A percentile compares a stretch with the other conserved stretches of the same genome.
Conservation (phyloP, 768 basidiomycete genomes). For the Boletus rufocinnamomeus region DNA sequence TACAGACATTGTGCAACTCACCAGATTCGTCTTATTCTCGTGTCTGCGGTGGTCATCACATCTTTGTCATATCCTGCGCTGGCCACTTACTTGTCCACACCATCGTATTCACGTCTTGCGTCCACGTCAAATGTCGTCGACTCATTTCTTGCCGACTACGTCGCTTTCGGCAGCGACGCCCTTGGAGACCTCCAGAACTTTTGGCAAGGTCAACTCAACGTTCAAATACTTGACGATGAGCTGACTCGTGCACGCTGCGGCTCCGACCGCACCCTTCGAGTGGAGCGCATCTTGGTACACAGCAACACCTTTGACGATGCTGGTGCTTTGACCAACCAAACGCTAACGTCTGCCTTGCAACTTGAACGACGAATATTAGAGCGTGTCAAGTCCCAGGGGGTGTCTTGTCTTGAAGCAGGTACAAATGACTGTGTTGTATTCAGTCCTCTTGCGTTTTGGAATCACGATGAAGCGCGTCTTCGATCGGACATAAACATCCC, state of each 20-base stretch:
- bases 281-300: constrained; percentile 76
- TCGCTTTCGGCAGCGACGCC: constrained; percentile 52
- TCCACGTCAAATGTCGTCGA: constrained; percentile 61
- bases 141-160: constrained; percentile 55
- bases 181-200: constrained; percentile 68
- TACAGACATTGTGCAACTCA: constrained; percentile 85
- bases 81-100: constrained; percentile 76
- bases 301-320: constrained; percentile 44
- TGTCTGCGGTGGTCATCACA: constrained; percentile 85
- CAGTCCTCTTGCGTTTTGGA: constrained; percentile 78
- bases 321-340: constrained; percentile 59
- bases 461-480: constrained; percentile 56
- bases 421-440: constrained; percentile 65
- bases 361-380: constrained; percentile 61
- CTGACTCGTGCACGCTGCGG: constrained; percentile 72
- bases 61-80: constrained; percentile 91
- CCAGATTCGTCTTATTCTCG: constrained; percentile 86
- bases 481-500: constrained; percentile 56
- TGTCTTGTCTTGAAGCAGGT: constrained; percentile 55
- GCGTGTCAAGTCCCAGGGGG: constrained; percentile 39
- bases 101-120: constrained; percentile 57
- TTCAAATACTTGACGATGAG: constrained; percentile 70
- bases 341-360: constrained; percentile 62
- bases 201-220: constrained; percentile 65
- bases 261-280: constrained; percentile 65